phyloP scores from a whole-genome alignment of 805 yeast species.

The Saccharomycopsis sp. region DNA sequence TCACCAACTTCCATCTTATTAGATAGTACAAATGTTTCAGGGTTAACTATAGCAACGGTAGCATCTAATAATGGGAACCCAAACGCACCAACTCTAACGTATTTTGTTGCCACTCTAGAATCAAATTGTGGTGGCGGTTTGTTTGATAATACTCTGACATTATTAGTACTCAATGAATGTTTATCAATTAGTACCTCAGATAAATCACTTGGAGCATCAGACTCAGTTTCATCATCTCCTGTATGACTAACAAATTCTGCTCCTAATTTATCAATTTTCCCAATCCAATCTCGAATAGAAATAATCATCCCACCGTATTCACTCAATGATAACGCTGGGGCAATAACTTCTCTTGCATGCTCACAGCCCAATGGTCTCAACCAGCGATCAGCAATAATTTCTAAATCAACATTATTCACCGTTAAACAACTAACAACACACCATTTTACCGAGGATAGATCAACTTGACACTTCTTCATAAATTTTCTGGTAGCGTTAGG shows the following conservation, averaged over 20 bases:
- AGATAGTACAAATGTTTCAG: slow-evolving; percentile 74
- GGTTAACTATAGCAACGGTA: slow-evolving; percentile 87
- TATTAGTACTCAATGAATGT: slow-evolving; percentile 63
- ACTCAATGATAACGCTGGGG: slow-evolving; percentile 81
- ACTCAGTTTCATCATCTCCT: slow-evolving; percentile 34
- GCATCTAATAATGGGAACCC: slow-evolving; percentile 95
- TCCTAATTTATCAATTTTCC: slow-evolving; percentile 58
- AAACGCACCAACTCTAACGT: slow-evolving; percentile 70
- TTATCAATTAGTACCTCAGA: slow-evolving; percentile 69
- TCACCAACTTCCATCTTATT: slow-evolving; percentile 84
- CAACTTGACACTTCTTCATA: slow-evolving; percentile 66
- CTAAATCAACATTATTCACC: slow-evolving; percentile 89
- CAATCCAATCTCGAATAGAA: slow-evolving; percentile 87
- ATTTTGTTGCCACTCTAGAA: slow-evolving; percentile 21
- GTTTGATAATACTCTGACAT: slow-evolving; percentile 58
- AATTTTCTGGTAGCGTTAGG: slow-evolving; percentile 81
- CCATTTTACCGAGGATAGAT: slow-evolving; percentile 77
- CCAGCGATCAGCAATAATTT: slow-evolving; percentile 84
- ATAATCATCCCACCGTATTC: slow-evolving; percentile 97
- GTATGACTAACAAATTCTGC: slow-evolving; percentile 33
- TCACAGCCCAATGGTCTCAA: slow-evolving; percentile 82
- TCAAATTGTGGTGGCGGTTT: slow-evolving; percentile 40
- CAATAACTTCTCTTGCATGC: slow-evolving; percentile 65
- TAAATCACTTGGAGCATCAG: slow-evolving; percentile 32
- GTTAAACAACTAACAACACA: slow-evolving; percentile 83